Conservation (phyloP, 1,284 basidiomycete genomes). For the Takashimella tepidaria region DNA sequence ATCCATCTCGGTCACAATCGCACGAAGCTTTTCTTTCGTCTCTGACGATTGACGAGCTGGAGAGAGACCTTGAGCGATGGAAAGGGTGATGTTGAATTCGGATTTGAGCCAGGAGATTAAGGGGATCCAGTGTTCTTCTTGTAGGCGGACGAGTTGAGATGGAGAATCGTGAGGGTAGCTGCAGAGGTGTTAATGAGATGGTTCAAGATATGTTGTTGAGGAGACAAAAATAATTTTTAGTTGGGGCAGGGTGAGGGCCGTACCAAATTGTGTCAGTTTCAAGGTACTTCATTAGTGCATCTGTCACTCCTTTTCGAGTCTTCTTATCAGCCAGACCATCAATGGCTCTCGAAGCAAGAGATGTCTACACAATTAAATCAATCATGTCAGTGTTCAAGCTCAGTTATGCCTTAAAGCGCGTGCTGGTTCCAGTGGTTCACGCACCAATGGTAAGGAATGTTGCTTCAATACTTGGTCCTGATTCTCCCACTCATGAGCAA, state of each 20-base stretch:
- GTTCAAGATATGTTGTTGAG: no score
- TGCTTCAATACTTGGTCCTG: constrained; percentile 81
- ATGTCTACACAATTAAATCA: no score
- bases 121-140: constrained; percentile 85
- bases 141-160: constrained; percentile 67
- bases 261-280: constrained; percentile 96
- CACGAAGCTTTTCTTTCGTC: constrained; percentile 59
- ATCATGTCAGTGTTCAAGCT: no score
- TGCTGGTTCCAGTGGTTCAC: no score
- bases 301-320: constrained; percentile 62
- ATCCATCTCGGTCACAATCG: constrained; percentile 61
- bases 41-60: constrained; percentile 63
- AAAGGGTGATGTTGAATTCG: constrained; percentile 63
- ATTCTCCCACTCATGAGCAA: constrained; percentile 95
- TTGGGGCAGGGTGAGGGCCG: neutral
- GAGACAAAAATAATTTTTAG: constrained; percentile 3
- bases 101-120: constrained; percentile 71
- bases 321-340: constrained; percentile 64
- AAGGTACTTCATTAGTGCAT: constrained; percentile 75
- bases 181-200: no score
- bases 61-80: constrained; percentile 63
- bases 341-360: constrained; percentile 79
- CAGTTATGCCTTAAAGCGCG: no score
- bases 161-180: constrained; percentile 83
- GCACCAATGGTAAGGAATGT: constrained; percentile 83